Conservation (phyloP, 2,329 filamentous ascomycete species). For the Aspergillus tamarii region DNA sequence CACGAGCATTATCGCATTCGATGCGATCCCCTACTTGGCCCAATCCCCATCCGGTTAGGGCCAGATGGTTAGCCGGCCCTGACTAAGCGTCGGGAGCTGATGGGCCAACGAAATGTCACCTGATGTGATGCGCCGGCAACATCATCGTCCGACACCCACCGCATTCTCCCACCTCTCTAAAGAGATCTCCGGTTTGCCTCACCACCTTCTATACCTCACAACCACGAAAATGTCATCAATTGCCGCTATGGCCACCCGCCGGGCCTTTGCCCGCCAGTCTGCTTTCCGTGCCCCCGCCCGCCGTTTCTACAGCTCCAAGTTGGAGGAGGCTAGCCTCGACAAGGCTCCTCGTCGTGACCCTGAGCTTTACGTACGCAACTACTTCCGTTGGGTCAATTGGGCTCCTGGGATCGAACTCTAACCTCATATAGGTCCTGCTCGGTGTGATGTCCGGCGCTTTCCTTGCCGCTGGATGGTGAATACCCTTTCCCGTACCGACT, state of each 20-base stretch:
- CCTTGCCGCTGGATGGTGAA: constrained; percentile 77
- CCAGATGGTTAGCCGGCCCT: constrained; percentile 14
- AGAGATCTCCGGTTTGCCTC: constrained; percentile 11
- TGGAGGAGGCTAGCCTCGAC: constrained; percentile 57
- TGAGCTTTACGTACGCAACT: constrained; percentile 70
- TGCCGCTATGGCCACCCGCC: constrained; percentile 45
- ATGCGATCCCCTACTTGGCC: constrained; percentile 4
- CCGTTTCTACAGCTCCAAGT: constrained; percentile 45
- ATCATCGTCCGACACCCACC: constrained; percentile 37
- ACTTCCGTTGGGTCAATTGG: constrained; percentile 10
- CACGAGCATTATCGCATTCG: background rate
- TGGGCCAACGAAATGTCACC: constrained; percentile 28
- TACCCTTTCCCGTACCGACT: constrained; percentile 15
- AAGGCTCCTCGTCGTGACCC: constrained; percentile 71
- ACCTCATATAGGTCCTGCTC: constrained; percentile 72
- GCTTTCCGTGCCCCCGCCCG: constrained; percentile 46
- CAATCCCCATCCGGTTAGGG: constrained; percentile 17
- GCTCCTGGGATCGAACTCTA: constrained; percentile 21
- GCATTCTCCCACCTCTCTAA: constrained; percentile 33
- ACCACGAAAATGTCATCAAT: constrained; percentile 45
- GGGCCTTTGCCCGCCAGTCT: constrained; percentile 45
- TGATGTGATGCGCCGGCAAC: constrained; percentile 34
- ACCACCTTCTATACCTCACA: constrained; percentile 21
- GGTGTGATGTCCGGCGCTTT: constrained; percentile 89
- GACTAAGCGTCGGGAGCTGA: constrained; percentile 26